A percentile compares a stretch with the other conserved stretches of the same genome.
These are phyloP conservation scores for Capsella bursapastoris DNA, from an alignment of 345 rosid genomes.

Conservation along the genomic window DNA sequence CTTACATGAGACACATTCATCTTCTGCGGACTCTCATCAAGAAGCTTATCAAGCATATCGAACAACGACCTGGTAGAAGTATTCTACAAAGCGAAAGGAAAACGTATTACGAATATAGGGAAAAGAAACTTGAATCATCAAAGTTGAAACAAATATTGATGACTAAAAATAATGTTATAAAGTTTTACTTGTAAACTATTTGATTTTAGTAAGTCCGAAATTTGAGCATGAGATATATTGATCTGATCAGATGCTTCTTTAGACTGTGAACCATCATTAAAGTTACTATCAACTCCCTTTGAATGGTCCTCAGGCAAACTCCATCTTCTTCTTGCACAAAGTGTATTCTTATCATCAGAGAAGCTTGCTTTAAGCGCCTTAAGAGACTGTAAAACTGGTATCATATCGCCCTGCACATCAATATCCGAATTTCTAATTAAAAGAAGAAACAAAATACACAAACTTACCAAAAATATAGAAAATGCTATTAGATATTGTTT, in stretches of 20 bases:
- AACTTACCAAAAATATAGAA: too few species aligned
- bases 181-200: constrained; percentile 40
- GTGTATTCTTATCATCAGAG: constrained; percentile 38
- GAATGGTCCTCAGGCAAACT: constrained; percentile 43
- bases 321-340: constrained; percentile 56
- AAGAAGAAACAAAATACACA: not conserved
- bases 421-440: not conserved
- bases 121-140: constrained; percentile 19
- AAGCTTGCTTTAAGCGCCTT: constrained; percentile 58
- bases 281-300: constrained; percentile 32
- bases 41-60: constrained; percentile 53
- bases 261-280: constrained; percentile 44
- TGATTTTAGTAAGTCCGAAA: constrained; percentile 62
- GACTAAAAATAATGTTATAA: not conserved
- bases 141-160: not conserved
- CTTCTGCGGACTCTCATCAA: constrained; percentile 64
- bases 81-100: constrained; percentile 52
- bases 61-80: constrained; percentile 71
- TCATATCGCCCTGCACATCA: constrained; percentile 61
- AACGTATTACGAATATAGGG: constrained; percentile 19
- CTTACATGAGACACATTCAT: constrained; percentile 72
- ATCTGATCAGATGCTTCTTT: constrained; percentile 49
- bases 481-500: not conserved
- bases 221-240: constrained; percentile 55
- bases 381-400: constrained; percentile 70